phyloP scores from a whole-genome alignment of 805 yeast species.

The Kuraishia molischiana region DNA sequence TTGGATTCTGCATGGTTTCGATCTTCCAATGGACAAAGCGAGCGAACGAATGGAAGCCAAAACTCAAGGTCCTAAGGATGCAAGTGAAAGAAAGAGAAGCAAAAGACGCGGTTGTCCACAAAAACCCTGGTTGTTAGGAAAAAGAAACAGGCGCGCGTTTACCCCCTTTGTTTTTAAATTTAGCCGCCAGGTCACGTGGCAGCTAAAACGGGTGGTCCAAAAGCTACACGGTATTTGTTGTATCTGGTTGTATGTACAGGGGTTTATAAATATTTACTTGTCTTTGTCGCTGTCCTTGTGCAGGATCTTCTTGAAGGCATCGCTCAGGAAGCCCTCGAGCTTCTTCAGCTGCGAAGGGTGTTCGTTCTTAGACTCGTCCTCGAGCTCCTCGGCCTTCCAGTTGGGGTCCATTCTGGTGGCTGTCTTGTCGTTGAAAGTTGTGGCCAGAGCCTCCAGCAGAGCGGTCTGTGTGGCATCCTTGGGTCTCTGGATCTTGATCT shows the following conservation, averaged over 20 bases:
- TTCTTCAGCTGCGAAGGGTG: conserved; percentile 42
- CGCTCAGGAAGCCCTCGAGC: conserved; percentile 48
- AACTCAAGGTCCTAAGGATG: too few species aligned
- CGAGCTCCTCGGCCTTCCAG: conserved; percentile 21
- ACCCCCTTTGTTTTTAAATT: too few species aligned
- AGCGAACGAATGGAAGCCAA: not conserved
- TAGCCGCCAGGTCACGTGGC: too few species aligned
- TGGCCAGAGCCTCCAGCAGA: conserved; percentile 89
- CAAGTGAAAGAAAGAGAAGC: too few species aligned
- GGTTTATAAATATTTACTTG: too few species aligned
- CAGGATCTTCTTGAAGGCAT: conserved; percentile 39
- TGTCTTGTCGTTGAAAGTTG: conserved; percentile 67
- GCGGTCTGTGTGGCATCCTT: conserved; percentile 79
- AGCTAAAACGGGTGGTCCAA: too few species aligned
- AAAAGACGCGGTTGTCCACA: too few species aligned
- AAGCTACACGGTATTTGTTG: too few species aligned
- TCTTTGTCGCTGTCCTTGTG: conserved; percentile 11
- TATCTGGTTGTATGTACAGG: too few species aligned
- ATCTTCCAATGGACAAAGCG: not conserved
- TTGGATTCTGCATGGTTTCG: not conserved
- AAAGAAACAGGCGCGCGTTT: too few species aligned
- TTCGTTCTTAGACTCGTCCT: conserved; percentile 11
- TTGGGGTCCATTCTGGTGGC: conserved; percentile 64
- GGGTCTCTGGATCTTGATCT: conserved; percentile 66
- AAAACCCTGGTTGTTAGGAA: too few species aligned